Conservation (phyloP, 2,329 filamentous ascomycete genomes). For the Apiospora saccharicola region DNA sequence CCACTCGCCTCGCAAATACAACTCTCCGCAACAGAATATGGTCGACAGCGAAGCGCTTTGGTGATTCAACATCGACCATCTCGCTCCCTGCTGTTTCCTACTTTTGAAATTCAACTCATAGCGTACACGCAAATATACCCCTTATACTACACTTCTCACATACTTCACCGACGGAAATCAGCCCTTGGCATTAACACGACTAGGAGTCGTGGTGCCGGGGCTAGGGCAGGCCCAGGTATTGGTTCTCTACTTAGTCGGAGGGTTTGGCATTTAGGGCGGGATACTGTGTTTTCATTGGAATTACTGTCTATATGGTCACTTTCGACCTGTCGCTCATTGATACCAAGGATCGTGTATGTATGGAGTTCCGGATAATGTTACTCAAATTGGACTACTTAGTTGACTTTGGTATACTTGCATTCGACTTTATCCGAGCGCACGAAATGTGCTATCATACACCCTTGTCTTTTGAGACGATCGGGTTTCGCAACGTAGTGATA, state of each 20-base stretch:
- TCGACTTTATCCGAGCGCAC: neutral
- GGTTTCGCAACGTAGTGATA: no score
- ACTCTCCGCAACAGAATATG: conserved; percentile 32
- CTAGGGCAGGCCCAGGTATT: conserved; percentile 4
- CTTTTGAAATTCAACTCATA: neutral
- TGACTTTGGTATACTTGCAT: neutral
- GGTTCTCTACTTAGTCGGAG: neutral
- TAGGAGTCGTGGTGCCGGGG: neutral
- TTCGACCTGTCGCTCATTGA: conserved; percentile 19
- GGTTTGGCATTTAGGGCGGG: neutral
- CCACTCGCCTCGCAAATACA: conserved; percentile 23
- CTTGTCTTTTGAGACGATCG: no score
- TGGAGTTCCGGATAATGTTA: conserved; percentile 12
- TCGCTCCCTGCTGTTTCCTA: no score
- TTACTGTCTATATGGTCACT: conserved; percentile 16
- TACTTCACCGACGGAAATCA: neutral
- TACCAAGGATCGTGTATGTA: conserved; percentile 15
- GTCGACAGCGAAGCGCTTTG: conserved; percentile 42
- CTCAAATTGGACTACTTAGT: conserved; percentile 1
- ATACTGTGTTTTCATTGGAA: neutral
- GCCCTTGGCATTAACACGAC: neutral
- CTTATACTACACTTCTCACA: neutral
- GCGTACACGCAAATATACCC: neutral
- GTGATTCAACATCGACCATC: conserved; percentile 30
- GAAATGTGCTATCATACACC: neutral